Base-by-base conservation (phyloP, 2,329 filamentous ascomycete species). In the Pseudogymnoascus sp. region DNA sequence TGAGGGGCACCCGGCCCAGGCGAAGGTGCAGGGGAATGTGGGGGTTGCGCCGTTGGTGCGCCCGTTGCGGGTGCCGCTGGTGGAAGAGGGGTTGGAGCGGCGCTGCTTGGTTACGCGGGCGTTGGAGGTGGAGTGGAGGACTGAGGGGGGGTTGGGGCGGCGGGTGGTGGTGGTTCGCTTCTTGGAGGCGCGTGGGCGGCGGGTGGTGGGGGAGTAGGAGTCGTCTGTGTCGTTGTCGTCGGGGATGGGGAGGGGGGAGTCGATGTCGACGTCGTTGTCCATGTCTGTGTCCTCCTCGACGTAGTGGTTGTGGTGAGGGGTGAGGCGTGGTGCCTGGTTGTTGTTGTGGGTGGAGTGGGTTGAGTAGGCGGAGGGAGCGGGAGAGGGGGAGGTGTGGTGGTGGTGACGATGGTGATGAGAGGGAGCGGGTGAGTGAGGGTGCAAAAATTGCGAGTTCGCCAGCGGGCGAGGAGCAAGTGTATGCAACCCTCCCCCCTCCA, bases 1-100 rank as follows among this genome's bases (percentile, higher is more conserved):
- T 2, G 86, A 84, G 0, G 66, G 67, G 76, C 93, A 97, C 35
- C 88, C 89, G 63, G 92, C 95, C 63, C 84, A 86, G 31, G 83
- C 79, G 73, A 97, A 92, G 63, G 91, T 86, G 74, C 93, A 97
- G 24, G 24, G 50, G 50, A n/a, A 56, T 47, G 35, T 33, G 11
- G 37, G 62, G 62, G n/a, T 31, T 21, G 35, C 33, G 56, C 19
- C 33, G 47, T 2, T n/a, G 14, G 35, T 1, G 4, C 35, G 35
- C 13, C 35, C 24, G 24, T 6, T 26, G 6, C 24, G n/a, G n/a
- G n/a, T 6, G 3, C 63, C 4, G 66, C 40, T 6, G n/a, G 65
- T 65, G 31, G 68, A 68, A 21, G 68, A 35, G 40, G 62, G 53
- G 14, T 13, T n/a, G n/a, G n/a, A n/a, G n/a, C n/a, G n/a, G n/a